Evolutionary conservation across 139 green algal species (phyloP).

Genomic region (Chlorella ohadii): DNA sequence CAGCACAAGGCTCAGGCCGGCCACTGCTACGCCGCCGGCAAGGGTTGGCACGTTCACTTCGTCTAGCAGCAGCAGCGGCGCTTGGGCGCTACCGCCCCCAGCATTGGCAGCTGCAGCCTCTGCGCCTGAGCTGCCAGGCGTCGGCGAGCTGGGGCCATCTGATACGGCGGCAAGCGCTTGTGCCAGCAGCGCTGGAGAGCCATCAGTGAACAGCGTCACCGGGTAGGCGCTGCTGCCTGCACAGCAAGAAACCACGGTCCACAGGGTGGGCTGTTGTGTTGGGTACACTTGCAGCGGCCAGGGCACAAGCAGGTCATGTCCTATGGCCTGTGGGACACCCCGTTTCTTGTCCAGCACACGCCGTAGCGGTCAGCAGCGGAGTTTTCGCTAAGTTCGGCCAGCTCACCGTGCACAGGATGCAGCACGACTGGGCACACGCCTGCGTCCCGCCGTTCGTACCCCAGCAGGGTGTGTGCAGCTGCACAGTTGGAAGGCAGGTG

Average conservation of each 20-base stretch:
- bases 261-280: not conserved
- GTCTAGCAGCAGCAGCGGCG: conserved; percentile 20
- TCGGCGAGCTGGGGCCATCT: not conserved
- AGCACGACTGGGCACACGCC: conserved; percentile 53
- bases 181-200: conserved; percentile 31
- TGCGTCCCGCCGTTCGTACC: conserved; percentile 37
- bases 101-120: not conserved
- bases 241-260: too few relatives aligned
- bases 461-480: conserved; percentile 47
- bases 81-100: too few relatives aligned
- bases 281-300: too few relatives aligned
- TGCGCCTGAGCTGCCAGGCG: not conserved
- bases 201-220: conserved; percentile 62
- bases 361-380: too few relatives aligned
- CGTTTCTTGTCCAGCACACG: too few relatives aligned
- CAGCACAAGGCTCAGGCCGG: conserved; percentile 26
- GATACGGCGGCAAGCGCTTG: not conserved
- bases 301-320: not conserved
- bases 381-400: too few relatives aligned
- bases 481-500: not conserved
- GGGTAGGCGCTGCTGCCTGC: conserved; percentile 55
- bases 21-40: conserved; percentile 21
- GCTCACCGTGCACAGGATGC: conserved; percentile 48
- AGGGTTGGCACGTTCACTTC: conserved; percentile 18
- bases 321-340: too few relatives aligned